Conservation (phyloP, 202 grass and related monocot genomes). For the Carex arenaria region DNA sequence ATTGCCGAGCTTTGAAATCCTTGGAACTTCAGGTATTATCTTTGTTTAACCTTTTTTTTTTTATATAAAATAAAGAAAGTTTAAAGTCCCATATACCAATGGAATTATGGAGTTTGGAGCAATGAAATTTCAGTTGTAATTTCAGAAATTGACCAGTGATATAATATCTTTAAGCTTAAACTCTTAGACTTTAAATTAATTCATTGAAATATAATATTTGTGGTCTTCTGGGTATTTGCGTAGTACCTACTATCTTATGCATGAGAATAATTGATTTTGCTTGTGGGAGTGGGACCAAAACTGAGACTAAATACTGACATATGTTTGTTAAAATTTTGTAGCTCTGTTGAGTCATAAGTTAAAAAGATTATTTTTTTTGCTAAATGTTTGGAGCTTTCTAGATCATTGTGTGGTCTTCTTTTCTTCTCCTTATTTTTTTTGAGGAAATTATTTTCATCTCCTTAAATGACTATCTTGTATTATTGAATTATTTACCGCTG, state of each 20-base stretch:
- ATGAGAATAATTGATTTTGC: neutral
- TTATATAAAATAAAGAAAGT: neutral
- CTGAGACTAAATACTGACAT: neutral
- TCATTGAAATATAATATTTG: neutral
- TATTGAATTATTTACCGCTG: neutral
- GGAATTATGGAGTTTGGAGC: neutral
- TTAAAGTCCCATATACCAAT: neutral
- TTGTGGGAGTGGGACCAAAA: neutral
- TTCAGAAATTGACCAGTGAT: neutral
- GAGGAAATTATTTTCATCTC: neutral
- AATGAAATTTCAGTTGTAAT: neutral
- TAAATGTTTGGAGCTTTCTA: neutral
- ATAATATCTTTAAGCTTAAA: neutral
- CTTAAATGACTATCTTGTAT: neutral
- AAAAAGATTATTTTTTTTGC: neutral
- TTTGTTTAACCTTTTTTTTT: constrained; percentile 1
- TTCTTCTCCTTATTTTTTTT: neutral
- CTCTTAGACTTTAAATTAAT: neutral
- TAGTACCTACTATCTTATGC: neutral
- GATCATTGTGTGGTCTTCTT: neutral
- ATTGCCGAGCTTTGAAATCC: constrained; percentile 62
- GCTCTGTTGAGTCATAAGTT: neutral
- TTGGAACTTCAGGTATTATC: constrained; percentile 74
- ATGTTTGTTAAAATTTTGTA: too few relatives aligned
- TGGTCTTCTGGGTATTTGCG: neutral